Conservation (phyloP, 106 monocot species). For the Platanthera guangdongensis region DNA sequence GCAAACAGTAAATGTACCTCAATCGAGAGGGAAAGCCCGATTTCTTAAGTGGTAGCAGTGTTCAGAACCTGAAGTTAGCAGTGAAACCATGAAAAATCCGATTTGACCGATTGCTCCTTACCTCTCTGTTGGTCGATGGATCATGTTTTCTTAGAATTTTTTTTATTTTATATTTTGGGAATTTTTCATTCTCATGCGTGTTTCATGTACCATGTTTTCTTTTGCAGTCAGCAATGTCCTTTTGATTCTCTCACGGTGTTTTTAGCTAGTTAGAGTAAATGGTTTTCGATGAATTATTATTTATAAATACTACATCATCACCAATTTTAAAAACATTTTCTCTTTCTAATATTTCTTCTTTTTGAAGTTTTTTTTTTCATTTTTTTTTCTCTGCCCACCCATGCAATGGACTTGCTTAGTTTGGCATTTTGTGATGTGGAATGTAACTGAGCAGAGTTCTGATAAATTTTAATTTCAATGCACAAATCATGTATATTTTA, state of each 20-base stretch:
- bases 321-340: background rate
- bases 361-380: background rate
- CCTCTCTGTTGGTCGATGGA: background rate
- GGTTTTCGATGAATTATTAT: background rate
- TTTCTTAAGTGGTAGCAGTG: too few relatives aligned
- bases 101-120: background rate
- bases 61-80: too few relatives aligned
- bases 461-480: background rate
- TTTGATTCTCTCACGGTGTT: background rate
- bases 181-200: background rate
- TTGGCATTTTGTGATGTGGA: background rate
- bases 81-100: too few relatives aligned
- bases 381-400: background rate
- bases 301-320: background rate
- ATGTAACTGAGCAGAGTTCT: background rate
- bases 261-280: background rate
- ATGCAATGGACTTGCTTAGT: background rate
- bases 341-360: background rate
- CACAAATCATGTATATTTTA: background rate
- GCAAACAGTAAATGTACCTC: too few relatives aligned
- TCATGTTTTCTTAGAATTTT: background rate
- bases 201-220: background rate
- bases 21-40: too few relatives aligned
- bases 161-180: background rate
- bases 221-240: background rate